Percentiles rank a stretch among this genome's conserved stretches.
phyloP scores from a whole-genome alignment of 768 basidiomycete species.

The Kwoniella sp. region DNA sequence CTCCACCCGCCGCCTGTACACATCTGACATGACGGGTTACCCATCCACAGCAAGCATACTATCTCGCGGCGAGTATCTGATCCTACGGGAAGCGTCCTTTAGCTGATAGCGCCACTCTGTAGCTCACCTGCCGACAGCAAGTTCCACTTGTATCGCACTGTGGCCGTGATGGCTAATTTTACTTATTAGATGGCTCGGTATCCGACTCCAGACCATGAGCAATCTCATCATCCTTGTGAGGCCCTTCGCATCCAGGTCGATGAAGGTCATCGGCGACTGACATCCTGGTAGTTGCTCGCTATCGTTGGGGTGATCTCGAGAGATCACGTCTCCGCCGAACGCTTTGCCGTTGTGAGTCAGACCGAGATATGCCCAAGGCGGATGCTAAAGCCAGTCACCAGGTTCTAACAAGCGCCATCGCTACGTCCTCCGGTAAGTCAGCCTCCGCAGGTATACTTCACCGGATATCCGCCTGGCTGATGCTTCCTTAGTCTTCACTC shows the following conservation, averaged over 20 bases:
- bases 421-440: slow-evolving; percentile 17
- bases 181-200: slow-evolving; percentile 56
- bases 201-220: slow-evolving; percentile 64
- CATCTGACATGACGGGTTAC: neutral
- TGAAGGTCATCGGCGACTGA: neutral
- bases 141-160: neutral
- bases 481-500: slow-evolving; percentile 22
- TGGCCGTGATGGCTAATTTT: neutral
- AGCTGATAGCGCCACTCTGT: neutral
- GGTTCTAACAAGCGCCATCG: slow-evolving; percentile 55
- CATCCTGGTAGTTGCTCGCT: slow-evolving; percentile 57
- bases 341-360: slow-evolving; percentile 57
- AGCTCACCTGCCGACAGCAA: slow-evolving; percentile 3
- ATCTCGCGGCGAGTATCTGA: neutral
- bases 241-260: neutral
- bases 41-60: neutral
- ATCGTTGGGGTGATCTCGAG: slow-evolving; percentile 66
- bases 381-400: too few relatives aligned
- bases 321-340: slow-evolving; percentile 57
- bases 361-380: too few relatives aligned
- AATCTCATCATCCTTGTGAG: slow-evolving; percentile 59
- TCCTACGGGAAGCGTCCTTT: too few relatives aligned
- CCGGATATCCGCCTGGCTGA: too few relatives aligned
- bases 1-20: too few relatives aligned
- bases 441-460: neutral